Base-by-base conservation (phyloP, 768 basidiomycete genomes). In the Clathrus columnatus region DNA sequence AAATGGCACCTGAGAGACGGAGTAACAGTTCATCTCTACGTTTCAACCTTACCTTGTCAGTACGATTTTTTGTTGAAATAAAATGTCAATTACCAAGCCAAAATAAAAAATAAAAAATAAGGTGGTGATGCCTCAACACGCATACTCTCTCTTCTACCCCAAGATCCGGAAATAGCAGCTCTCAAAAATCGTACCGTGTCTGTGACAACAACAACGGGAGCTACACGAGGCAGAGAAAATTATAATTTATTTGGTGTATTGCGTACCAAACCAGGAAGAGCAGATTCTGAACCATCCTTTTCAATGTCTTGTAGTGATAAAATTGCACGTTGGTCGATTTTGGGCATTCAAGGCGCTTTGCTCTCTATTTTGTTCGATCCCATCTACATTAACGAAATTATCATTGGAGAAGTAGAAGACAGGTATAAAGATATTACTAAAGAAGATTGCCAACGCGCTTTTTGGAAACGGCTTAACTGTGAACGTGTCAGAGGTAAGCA, bases 291-390 rank as follows among this genome's bases (percentile, higher is more conserved):
- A 0, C 82, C 83, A 0, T 91, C 94, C 1, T 66, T 79, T 0
- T 90, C 80, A 63, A 89, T 96, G 84, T 91, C 92, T 0, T 98
- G 94, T 69, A 91, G 87, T 61, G 94, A 98, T 67, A 98, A 98
- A 69, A 85, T 98, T 42, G 91, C 91, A 0, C 70, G 78, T 4
- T 98, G 93, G 92, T 82, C 76, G 53, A 78, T 85, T 0, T 72
- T 91, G 3, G 94, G 94, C 0, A 73, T 95, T 23, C 91, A 95
- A 64, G 94, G 95, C 2, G 85, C 88, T 1, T 71, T 96, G 48
- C 79, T 79, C 2, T 76, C 83, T 7, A 5, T 69, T 57, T 16
- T 72, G 78, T 59, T 69, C 82, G 41, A 61, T 2, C 87, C 88
- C 0, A 54, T 94, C 6, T 91, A 91, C 63, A 68, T 94, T 20